Conservation (phyloP, 2,329 filamentous ascomycete species). For the Exophiala sp. region DNA sequence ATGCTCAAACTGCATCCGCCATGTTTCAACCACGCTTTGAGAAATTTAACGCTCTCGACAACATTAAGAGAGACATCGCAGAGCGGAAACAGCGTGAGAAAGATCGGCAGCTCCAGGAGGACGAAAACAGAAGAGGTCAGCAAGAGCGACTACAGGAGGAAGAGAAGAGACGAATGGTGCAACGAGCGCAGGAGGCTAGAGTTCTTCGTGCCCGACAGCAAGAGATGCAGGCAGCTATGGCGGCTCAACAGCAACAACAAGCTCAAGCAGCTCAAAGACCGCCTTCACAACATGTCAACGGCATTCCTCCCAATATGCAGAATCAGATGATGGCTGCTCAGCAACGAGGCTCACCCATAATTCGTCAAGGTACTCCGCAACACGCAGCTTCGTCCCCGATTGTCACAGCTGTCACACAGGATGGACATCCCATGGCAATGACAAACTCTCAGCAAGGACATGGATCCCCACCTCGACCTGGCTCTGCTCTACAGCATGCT, state of each 20-base stretch:
- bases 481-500: constrained; percentile 46
- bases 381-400: constrained; percentile 44
- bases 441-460: constrained; percentile 44
- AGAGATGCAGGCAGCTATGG: constrained; percentile 39
- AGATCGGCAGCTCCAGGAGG: constrained; percentile 47
- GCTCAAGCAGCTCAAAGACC: constrained; percentile 39
- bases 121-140: constrained; percentile 47
- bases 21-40: constrained; percentile 84
- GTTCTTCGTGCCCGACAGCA: constrained; percentile 33
- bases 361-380: constrained; percentile 47
- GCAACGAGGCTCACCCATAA: constrained; percentile 46
- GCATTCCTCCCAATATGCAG: constrained; percentile 42
- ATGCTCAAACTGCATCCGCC: constrained; percentile 67
- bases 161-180: constrained; percentile 45
- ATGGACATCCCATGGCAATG: constrained; percentile 41
- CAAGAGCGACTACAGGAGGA: constrained; percentile 48
- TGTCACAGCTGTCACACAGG: constrained; percentile 36
- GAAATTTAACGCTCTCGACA: constrained; percentile 84
- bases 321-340: constrained; percentile 36
- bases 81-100: constrained; percentile 59
- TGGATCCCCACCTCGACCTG: constrained; percentile 44
- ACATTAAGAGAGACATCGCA: constrained; percentile 73
- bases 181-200: constrained; percentile 31
- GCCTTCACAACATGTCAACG: constrained; percentile 51
- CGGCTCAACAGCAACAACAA: constrained; percentile 37